A percentile compares a stretch with the other conserved stretches of the same genome.
phyloP scores from a whole-genome alignment of 129 eudicot species.

The Lactuca sativa region DNA sequence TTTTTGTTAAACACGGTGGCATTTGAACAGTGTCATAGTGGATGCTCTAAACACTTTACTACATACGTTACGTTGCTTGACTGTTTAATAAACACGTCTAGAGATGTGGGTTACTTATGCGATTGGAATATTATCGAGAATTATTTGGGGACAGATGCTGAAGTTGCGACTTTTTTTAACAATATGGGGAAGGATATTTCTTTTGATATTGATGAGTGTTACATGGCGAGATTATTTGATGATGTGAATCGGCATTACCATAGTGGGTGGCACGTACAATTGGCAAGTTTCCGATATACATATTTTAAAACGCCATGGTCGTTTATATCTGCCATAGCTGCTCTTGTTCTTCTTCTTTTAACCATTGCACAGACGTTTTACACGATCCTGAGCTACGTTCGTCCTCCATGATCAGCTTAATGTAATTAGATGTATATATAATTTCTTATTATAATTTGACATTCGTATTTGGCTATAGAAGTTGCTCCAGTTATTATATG shows the following conservation, averaged over 20 bases:
- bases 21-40: constrained; percentile 70
- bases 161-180: constrained; percentile 62
- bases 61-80: constrained; percentile 73
- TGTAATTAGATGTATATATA: background rate
- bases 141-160: constrained; percentile 73
- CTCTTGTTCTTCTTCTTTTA: constrained; percentile 52
- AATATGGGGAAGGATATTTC: constrained; percentile 74
- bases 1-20: constrained; percentile 73
- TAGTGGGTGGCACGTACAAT: constrained; percentile 65
- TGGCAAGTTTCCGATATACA: constrained; percentile 73
- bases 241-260: constrained; percentile 58
- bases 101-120: constrained; percentile 58
- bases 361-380: constrained; percentile 63
- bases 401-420: constrained; percentile 17
- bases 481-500: background rate
- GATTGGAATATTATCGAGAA: constrained; percentile 74
- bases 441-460: background rate
- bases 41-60: constrained; percentile 61
- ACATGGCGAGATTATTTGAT: constrained; percentile 54
- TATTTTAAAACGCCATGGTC: constrained; percentile 88
- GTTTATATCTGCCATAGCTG: constrained; percentile 73
- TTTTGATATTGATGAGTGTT: constrained; percentile 58
- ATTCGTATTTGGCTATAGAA: background rate
- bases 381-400: constrained; percentile 48
- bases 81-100: constrained; percentile 62